Evolutionary conservation across 2,329 filamentous ascomycete species (phyloP).

Genomic region (Hirsutella rhossiliensis): DNA sequence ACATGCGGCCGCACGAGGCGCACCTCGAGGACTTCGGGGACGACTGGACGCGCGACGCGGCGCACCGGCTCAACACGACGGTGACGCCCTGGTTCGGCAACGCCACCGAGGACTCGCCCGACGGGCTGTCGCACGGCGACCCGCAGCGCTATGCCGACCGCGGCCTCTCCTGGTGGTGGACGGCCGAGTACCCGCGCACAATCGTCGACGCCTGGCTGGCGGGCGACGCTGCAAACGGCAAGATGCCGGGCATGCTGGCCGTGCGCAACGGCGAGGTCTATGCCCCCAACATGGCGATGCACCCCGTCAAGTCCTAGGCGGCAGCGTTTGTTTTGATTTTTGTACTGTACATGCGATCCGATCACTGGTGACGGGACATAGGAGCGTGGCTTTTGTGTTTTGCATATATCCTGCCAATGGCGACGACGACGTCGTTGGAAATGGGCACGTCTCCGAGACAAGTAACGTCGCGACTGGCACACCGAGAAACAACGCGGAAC

Average conservation of each 20-base stretch:
- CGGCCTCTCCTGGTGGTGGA: slow-evolving; percentile 20
- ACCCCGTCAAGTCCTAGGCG: slow-evolving; percentile 20
- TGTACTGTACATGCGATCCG: no score
- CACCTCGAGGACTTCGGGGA: slow-evolving; percentile 6
- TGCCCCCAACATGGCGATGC: slow-evolving; percentile 22
- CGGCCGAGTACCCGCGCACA: slow-evolving; percentile 16
- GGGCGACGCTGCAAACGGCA: slow-evolving; percentile 6
- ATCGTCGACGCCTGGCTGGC: slow-evolving; percentile 21
- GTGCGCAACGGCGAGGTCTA: slow-evolving; percentile 17
- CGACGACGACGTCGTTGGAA: no score
- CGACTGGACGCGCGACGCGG: slow-evolving; percentile 1
- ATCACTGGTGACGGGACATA: no score
- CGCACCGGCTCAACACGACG: not conserved
- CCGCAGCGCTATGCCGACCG: slow-evolving; percentile 11
- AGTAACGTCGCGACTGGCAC: no score
- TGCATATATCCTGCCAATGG: no score
- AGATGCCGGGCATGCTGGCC: slow-evolving; percentile 15
- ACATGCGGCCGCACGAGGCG: slow-evolving; percentile 9
- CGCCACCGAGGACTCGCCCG: slow-evolving; percentile 11
- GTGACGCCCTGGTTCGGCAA: slow-evolving; percentile 15
- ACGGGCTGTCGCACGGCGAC: slow-evolving; percentile 13
- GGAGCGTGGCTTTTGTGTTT: no score
- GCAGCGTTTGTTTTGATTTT: not conserved
- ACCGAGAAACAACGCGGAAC: no score
- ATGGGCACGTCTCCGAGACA: no score